phyloP scores from a whole-genome alignment of 179 eudicot genomes.

The Silene coronaria region DNA sequence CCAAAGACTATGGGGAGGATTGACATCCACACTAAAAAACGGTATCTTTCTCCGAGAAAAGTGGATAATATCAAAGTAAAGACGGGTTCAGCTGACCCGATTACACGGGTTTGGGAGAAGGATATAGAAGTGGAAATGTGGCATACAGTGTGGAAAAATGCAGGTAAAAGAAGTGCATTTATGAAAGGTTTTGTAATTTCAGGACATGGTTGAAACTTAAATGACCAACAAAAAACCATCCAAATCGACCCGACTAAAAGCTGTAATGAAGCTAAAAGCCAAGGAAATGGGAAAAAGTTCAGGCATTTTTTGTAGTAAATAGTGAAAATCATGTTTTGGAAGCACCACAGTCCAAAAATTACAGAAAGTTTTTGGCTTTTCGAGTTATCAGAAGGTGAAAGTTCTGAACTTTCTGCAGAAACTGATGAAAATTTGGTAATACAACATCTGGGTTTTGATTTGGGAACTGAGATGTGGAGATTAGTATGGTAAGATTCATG shows the following conservation, averaged over 20 bases:
- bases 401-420: constrained; percentile 15
- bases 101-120: constrained; percentile 78
- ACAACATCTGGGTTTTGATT: constrained; percentile 31
- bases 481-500: constrained; percentile 6
- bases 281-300: constrained; percentile 73
- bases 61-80: constrained; percentile 68
- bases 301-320: constrained; percentile 69
- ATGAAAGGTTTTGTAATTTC: constrained; percentile 66
- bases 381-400: constrained; percentile 1
- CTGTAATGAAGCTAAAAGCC: constrained; percentile 89
- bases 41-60: constrained; percentile 59
- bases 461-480: constrained; percentile 22
- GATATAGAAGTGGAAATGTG: constrained; percentile 84
- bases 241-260: constrained; percentile 70
- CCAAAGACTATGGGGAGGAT: constrained; percentile 75
- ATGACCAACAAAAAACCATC: constrained; percentile 62
- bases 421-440: constrained; percentile 32
- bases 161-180: constrained; percentile 71
- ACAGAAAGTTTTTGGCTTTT: constrained; percentile 53
- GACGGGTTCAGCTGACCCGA: constrained; percentile 75
- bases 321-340: constrained; percentile 71
- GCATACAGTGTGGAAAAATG: constrained; percentile 77
- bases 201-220: constrained; percentile 66
- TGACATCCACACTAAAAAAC: constrained; percentile 64
- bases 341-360: constrained; percentile 76